Evolutionary conservation across 805 yeast species (phyloP).

Genomic region (Pichia manshurica): DNA sequence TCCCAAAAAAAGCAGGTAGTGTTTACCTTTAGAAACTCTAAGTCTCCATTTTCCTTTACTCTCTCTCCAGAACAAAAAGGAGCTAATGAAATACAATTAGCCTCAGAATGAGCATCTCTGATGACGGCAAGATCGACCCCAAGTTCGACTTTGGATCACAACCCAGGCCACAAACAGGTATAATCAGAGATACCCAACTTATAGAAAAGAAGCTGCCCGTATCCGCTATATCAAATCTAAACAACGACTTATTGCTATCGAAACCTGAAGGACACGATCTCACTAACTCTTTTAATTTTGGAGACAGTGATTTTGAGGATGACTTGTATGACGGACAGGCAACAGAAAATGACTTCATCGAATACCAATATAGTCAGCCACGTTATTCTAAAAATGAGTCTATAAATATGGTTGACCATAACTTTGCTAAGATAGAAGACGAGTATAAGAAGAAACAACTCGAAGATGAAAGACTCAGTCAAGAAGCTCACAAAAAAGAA

Average conservation of each 20-base stretch:
- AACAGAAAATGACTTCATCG: conserved; percentile 24
- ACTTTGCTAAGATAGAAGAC: conserved; percentile 12
- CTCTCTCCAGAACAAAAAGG: too few species aligned
- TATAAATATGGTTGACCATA: conserved; percentile 19
- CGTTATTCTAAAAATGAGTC: conserved; percentile 17
- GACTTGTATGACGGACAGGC: not conserved
- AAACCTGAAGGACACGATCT: not conserved
- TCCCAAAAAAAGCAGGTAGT: too few species aligned
- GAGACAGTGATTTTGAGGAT: conserved; percentile 2
- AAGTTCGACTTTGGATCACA: not conserved
- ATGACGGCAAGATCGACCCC: too few species aligned
- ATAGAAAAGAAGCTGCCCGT: conserved; percentile 1
- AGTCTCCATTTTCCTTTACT: too few species aligned
- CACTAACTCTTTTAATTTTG: not conserved
- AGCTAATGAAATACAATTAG: too few species aligned
- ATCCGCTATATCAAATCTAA: not conserved
- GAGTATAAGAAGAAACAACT: conserved; percentile 1
- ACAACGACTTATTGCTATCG: not conserved
- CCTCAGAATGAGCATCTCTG: too few species aligned
- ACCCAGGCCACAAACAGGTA: not conserved
- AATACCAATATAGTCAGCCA: conserved; percentile 20
- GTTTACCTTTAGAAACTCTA: too few species aligned
- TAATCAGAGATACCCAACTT: conserved; percentile 8
- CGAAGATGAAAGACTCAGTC: not conserved
- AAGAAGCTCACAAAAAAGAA: not conserved